Base-by-base conservation (phyloP, 306 rosid species). In the Prunus mira region DNA sequence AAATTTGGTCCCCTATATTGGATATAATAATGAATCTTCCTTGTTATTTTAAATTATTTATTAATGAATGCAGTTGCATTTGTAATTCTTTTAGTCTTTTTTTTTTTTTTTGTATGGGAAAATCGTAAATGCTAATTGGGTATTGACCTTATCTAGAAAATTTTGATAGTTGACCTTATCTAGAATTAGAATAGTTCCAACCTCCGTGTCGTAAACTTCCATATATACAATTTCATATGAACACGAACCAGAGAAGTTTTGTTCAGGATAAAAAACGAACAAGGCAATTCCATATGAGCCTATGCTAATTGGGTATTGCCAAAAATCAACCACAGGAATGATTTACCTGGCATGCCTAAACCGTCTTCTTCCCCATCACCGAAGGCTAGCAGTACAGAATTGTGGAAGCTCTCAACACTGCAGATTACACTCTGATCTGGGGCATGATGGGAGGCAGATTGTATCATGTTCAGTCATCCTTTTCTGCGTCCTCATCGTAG, bases 391-490 rank as follows among this genome's bases (percentile, higher is more conserved):
- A 38, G 9, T 38, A 7, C 43, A 38, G 43, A 38, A 38, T 38
- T 38, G 43, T 38, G 43, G 43, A 38, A 38, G 43, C 43, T 38
- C 43, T 38, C 9, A 38, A 38, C 9, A 38, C 43, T 38, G 9
- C 43, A 38, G 43, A 19, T 67, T 19, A 43, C 43, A 43, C 70
- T 55, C 71, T 32, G 76, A 51, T 64, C 66, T 32, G 76, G 58
- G 57, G 51, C n/a, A 63, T 18, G 57, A 65, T 9, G 55, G 67
- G 24, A 52, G 3, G 55, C n/a, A 28, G 54, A 6, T 51, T 38
- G 28, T 60, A 34, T 73, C 46, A 28, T 57, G 56, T 72, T 81
- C 71, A 88, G 24, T 78, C 85, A 78, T 82, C 75, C 50, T 88
- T 83, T 71, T 84, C 78, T 9, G 69, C 85, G 19, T 77, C 81